Base-by-base conservation (phyloP, 257 asterid genomes). In the Coffea canephora region DNA sequence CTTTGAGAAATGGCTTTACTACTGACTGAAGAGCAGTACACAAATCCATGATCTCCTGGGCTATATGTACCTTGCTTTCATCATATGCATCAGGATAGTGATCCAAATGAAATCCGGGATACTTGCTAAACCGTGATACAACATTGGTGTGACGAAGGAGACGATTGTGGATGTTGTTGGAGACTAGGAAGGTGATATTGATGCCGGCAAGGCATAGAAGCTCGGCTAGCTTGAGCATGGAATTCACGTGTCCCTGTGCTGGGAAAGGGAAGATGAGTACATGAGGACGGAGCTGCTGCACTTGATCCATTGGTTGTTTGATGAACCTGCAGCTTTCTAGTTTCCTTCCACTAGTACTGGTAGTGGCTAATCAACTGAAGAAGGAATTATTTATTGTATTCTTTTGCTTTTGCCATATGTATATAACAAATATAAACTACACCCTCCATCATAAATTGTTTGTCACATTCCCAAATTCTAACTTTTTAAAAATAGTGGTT, bases 201-300 rank as follows among this genome's bases (percentile, higher is more conserved):
- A 90, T n/a, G 25, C 82, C 80, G 19, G 91, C 79, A 18, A 88
- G 74, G 74, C 87, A 85, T 59, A 93, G 89, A 45, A 93, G 88
- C 72, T 91, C 90, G 14, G 95, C 92, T 1, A 91, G 88, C 78
- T 93, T 91, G 52, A 93, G 81, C 93, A 87, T 91, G 74, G 91
- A 86, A 84, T 91, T 91, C 8, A 89, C 81, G 46, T 88, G 97
- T 54, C 97, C 97, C 57, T 91, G 97, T 45, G 97, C 1, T 86
- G 23, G 5, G 59, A 52, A 52, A 52, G 97, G 97, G 81, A 87
- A 91, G 61, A 93, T 81, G 46, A 93, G 91, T 2, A 91, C 91
- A 27, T 89, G 94, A 19, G 97, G 90, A 41, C 91, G 87, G 70
- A 59, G 75, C 5, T 55, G 64, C n/a, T 25, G 41, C 25, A 69